Base-by-base conservation (phyloP, 768 basidiomycete species). In the Suillus plorans region DNA sequence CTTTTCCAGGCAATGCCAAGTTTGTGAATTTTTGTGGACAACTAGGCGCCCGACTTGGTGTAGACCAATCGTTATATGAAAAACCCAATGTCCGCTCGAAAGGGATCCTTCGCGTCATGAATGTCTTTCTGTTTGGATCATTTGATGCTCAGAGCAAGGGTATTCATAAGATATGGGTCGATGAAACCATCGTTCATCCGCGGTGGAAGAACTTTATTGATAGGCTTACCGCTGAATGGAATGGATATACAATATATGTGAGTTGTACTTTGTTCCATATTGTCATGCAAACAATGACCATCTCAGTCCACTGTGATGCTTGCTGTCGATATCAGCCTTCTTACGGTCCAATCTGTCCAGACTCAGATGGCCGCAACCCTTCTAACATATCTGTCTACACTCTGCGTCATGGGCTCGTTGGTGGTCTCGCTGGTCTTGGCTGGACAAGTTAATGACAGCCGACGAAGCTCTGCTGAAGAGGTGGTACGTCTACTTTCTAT, bases 181-280 rank as follows among this genome's bases (percentile, higher is more conserved):
- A 85, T 69, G 68, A 71, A 0, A 73, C 79, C 10, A 74, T 83
- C 62, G 76, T 78, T 45, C 64, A 73, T 18, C 68, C 69, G 7
- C 68, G 73, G 6, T 85, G 84, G 82, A 65, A 70, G 3, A 70
- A 74, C 3, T 80, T 81, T 60, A 77, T 85, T n/a, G 60, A 62
- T 9, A 79, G 79, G 25, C 72, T 85, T 34, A 78, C 74, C 41
- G 73, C 73, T 9, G 82, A 86, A 68, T 84, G 82, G 85, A 72
- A 79, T 63, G 80, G 81, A 56, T 79, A 84, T 49, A 80, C 79
- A 41, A 79, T 83, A 47, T 81, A 80, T 60, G 85, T 86, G 55
- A 39, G 82, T 69, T 20, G 25, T 42, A n/a, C 12, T 16, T 3
- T 14, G 2, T 22, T 28, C 31, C 6, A 37, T 14, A 37, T 28